Base-by-base conservation (phyloP, 805 yeast genomes). In the Candida adriatica region DNA sequence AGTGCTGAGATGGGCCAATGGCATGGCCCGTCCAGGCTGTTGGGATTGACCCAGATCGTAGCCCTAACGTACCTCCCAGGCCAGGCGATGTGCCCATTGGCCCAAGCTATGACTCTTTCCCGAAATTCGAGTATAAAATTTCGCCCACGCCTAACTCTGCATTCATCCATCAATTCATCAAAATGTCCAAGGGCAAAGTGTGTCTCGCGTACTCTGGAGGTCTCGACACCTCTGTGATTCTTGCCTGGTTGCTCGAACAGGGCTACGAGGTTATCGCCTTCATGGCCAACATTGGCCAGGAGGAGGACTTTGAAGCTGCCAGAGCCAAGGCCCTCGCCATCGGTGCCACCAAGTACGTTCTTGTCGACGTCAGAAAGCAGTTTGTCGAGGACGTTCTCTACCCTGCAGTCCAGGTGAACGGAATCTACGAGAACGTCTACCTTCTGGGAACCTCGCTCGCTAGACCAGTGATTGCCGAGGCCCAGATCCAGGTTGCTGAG, bases 201-300 rank as follows among this genome's bases (percentile, higher is more conserved):
- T 92, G 98, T 75, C 76, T 92, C 61, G 98, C 98, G 35, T 92
- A 92, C 70, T 92, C 97, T 31, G 98, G 98, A 54, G 98, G 98
- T 69, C 75, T 92, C 53, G 98, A 92, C 59, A 92, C 98, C 72
- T 88, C 96, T 17, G 83, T 92, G 42, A 92, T 92, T 54, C 77
- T 92, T 48, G 98, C 98, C 29, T 92, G 98, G 98, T 75, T 92
- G 61, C 73, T 92, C 46, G 98, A 92, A 62, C 75, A 92, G 67
- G 98, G 96, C 43, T 92, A 90, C 64, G 98, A 92, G 66, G 98
- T 92, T 38, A 79, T 92, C 56, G 96, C 96, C 35, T 92, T 92
- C 70, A 76, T 92, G 79, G 98, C 98, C 57, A 81, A 92, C 66
- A 88, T 92, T 51, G 98, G 98, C 51, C 98, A 92, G 71, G 98